Evolutionary conservation across 2,329 filamentous ascomycete genomes (phyloP), one percentile per base, ranked within the genome.

Genomic region (Diplodia seriata): DNA sequence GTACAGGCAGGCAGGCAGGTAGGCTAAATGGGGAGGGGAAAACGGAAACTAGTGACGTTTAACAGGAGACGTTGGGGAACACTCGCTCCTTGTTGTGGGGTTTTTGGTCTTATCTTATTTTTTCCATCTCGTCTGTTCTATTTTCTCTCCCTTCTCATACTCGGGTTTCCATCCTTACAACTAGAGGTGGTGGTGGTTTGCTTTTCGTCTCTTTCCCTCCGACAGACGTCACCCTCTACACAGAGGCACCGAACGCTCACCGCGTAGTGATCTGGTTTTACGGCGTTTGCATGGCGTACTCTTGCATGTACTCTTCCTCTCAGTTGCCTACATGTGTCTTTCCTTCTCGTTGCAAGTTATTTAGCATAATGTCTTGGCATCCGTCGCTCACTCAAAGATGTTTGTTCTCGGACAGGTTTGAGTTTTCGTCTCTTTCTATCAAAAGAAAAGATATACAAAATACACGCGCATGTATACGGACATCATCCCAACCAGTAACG

Each of bases 41-140:
- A 56, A 20, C 31, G 54, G 26, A n/a, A 56, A 56, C 20, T 15
- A 26, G 36, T 33, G 31, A 56, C 20, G 26, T 56, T 29, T 9
- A 47, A 56, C 20, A 56, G 54, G 54, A 56, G 54, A 38, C 54
- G 54, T 56, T 38, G 54, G 54, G 50, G 54, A 38, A 56, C 54
- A 38, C n/a, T 56, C 54, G 54, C 54, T 56, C 54, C 54, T 56
- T 33, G 54, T 20, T 47, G 43, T 20, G 43, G 54, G 9, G 4
- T 38, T 38, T 38, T 38, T 20, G 31, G 18, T 6, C 8, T 56
- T 53, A 26, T 53, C n/a, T 55, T 31, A 33, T n/a, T 38, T 56
- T 29, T 56, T 38, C 11, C 29, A 56, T 56, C 20, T 38, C n/a
- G n/a, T 53, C 33, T 56, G 54, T 33, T 36, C 20, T 55, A 20